These are phyloP conservation scores for Ophiobolus disseminans DNA, from an alignment of 2,329 filamentous ascomycete genomes.

Conservation along the genomic window DNA sequence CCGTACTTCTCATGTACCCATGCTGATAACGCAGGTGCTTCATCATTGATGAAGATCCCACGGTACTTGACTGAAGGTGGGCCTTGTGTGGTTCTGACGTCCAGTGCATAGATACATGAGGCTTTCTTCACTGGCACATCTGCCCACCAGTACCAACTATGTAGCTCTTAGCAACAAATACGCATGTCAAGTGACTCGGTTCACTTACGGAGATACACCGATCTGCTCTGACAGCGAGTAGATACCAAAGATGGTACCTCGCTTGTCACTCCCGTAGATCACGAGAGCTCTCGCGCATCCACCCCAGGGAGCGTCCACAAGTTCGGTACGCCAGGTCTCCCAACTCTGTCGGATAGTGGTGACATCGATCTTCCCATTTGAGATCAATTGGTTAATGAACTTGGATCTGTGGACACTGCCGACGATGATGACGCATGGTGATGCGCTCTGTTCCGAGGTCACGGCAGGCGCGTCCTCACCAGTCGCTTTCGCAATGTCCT, in stretches of 20 bases:
- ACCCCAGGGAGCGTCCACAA: slow-evolving; percentile 57
- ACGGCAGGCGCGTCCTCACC: neutral
- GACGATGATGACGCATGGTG: slow-evolving; percentile 59
- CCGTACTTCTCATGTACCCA: slow-evolving; percentile 61
- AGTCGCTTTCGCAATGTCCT: slow-evolving; percentile 1
- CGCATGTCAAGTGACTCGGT: neutral
- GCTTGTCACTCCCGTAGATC: slow-evolving; percentile 67
- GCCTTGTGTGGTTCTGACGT: slow-evolving; percentile 46
- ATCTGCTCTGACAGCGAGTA: slow-evolving; percentile 75
- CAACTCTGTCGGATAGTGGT: slow-evolving; percentile 64
- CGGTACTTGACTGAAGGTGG: slow-evolving; percentile 69
- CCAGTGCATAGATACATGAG: neutral
- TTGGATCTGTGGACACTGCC: slow-evolving; percentile 69
- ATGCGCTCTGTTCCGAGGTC: neutral
- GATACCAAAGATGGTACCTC: slow-evolving; percentile 70
- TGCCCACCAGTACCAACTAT: slow-evolving; percentile 59
- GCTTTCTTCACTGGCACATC: slow-evolving; percentile 1
- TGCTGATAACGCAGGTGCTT: slow-evolving; percentile 67
- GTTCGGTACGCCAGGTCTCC: slow-evolving; percentile 69
- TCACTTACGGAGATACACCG: slow-evolving; percentile 63
- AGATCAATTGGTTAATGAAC: slow-evolving; percentile 63
- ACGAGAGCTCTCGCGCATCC: slow-evolving; percentile 58
- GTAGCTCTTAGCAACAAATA: neutral
- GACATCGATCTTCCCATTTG: slow-evolving; percentile 61
- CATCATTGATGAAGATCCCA: slow-evolving; percentile 71